A percentile compares a stretch with the other conserved stretches of the same genome.
Conservation (phyloP, 768 basidiomycete species). For the Steccherinum ochraceum region DNA sequence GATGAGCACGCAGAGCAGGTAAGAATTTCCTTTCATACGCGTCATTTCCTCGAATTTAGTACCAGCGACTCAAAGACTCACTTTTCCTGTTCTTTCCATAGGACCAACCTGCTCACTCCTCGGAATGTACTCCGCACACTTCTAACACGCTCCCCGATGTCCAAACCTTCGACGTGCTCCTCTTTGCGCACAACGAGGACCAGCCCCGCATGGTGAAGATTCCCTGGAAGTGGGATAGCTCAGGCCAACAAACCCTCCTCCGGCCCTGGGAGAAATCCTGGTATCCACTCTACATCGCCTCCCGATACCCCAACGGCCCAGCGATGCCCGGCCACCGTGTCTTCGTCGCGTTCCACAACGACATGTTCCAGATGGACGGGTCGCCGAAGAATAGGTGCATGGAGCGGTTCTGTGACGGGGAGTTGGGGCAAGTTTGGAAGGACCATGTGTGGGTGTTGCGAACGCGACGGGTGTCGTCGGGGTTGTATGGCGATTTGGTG, state of each 20-base stretch:
- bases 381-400: background rate
- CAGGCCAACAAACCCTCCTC: too few relatives aligned
- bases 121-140: background rate
- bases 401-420: background rate
- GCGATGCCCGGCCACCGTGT: background rate
- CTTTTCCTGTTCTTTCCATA: too few relatives aligned
- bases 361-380: background rate
- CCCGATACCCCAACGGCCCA: too few relatives aligned
- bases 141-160: background rate
- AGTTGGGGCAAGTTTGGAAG: background rate
- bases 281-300: too few relatives aligned
- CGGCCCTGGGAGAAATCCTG: too few relatives aligned
- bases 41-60: too few relatives aligned
- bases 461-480: too few relatives aligned
- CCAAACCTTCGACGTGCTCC: background rate
- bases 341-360: background rate
- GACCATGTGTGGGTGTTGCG: background rate
- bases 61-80: too few relatives aligned
- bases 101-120: too few relatives aligned
- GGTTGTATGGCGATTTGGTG: too few relatives aligned
- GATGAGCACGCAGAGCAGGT: background rate
- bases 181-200: background rate
- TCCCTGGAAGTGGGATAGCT: too few relatives aligned
- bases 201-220: background rate
- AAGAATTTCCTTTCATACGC: too few relatives aligned